Conservation (phyloP, 2,329 filamentous ascomycete genomes). For the Xylaria sp. region DNA sequence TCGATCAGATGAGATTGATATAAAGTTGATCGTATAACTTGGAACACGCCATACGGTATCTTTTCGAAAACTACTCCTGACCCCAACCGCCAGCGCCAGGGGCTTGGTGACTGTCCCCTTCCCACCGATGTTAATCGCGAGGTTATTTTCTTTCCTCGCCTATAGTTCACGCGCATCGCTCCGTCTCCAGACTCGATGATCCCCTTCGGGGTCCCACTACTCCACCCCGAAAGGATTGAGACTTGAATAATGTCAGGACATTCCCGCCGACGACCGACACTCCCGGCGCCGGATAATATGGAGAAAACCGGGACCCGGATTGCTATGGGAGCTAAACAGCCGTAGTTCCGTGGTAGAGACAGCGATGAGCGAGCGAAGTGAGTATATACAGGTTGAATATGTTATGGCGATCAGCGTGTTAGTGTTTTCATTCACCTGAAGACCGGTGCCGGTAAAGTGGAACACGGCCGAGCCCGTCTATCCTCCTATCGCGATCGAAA, state of each 20-base stretch:
- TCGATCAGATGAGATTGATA: not conserved
- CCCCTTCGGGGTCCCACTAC: not conserved
- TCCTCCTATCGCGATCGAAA: not conserved
- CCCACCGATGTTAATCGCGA: not conserved
- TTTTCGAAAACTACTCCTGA: not conserved
- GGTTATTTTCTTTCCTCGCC: not conserved
- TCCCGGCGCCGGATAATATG: not conserved
- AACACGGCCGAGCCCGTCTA: constrained; percentile 2
- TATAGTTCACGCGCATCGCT: not conserved
- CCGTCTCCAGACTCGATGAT: not conserved
- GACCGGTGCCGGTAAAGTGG: not conserved
- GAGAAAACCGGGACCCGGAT: not conserved
- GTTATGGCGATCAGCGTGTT: constrained; percentile 4
- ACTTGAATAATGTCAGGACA: not conserved
- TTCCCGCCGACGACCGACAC: not conserved
- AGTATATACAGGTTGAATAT: not conserved
- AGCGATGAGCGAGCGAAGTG: not conserved
- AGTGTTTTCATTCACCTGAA: constrained; percentile 2
- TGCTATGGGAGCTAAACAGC: not conserved
- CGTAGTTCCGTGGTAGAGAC: not conserved
- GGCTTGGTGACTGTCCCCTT: not conserved
- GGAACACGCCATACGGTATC: not conserved
- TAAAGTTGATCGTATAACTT: not conserved
- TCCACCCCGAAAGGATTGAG: not conserved
- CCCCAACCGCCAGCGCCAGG: not conserved